Evolutionary conservation across 2,329 filamentous ascomycete species (phyloP), one percentile per base, ranked within the genome.

Genomic region (Stenocarpella maydis): DNA sequence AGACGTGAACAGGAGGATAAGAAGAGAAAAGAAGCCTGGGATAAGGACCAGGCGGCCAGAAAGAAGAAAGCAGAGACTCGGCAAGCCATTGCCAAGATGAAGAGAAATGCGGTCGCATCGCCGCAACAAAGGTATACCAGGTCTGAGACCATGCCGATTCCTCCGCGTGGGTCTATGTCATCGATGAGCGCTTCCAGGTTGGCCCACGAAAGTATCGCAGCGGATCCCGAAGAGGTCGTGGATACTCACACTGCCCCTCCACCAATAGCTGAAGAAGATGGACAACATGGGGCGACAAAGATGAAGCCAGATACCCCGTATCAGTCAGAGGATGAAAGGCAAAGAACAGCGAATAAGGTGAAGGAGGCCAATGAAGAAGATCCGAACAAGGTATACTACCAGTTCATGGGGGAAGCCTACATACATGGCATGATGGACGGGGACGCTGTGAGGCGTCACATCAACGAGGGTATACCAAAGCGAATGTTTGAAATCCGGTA

Each of bases 401-500:
- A 68, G 4, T 65, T 75, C 21, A 31, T 71, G 2, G 73, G 73
- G 15, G 73, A 75, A 41, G 64, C 70, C n/a, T 75, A 75, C 41
- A 61, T 75, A 24, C 73, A 75, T 19, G 72, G 73, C 3, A 73
- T 73, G 69, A 75, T 75, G 74, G 73, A 74, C n/a, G 72, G 73
- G 10, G 74, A 73, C 41, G 73, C 74, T 12, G 58, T 69, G n/a
- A 65, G 50, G 15, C 43, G 24, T 3, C 41, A 49, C 4, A 50
- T 58, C 0, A 67, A 67, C 7, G 54, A 67, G 47, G 34, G 31
- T 1, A 24, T 39, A 15, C 53, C 34, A 14, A 55, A 12, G n/a
- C 63, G 50, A 31, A 37, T 53, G 34, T 65, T 65, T 28, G 63
- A 65, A 21, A 53, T 65, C 19, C 63, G 71, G 4, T 58, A 55